Base-by-base conservation (phyloP, 2,329 filamentous ascomycete genomes). In the Blastomyces silverae region DNA sequence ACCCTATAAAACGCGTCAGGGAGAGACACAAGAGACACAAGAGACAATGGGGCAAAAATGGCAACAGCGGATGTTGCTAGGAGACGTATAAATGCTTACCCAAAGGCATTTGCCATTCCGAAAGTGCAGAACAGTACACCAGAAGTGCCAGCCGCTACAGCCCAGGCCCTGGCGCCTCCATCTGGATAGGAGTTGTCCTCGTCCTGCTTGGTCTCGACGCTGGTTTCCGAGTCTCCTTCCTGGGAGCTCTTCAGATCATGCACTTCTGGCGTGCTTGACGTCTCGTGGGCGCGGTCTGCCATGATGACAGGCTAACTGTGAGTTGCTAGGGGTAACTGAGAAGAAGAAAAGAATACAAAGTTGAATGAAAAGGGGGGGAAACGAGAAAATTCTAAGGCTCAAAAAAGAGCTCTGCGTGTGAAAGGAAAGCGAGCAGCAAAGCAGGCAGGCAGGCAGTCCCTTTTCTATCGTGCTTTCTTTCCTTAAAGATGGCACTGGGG, bases 1-100 rank as follows among this genome's bases (percentile, higher is more conserved):
- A 80, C 78, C 60, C 82, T 56, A 82, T 72, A 80, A 84, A 10
- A 76, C 79, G 64, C 81, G 37, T 50, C 59, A 42, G 42, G 20
- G 15, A 22, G n/a, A 13, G n/a, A 37, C 28, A n/a, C 28, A 3
- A 37, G 31, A 34, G 31, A 34, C 22, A 20, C 17, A 22, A 52
- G 46, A 50, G 8, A n/a, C 15, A 11, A 52, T 52, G 3, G n/a
- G 22, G 1, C 48, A 52, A 56, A 15, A 28, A 28, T 5, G 7
- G 11, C 50, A 15, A 11, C 22, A 37, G 3, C 2, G 7, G 15
- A 8, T 1, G 28, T 56, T 56, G 53, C 31, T 44, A 58, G 34
- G 56, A 44, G n/a, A 58, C 56, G 13, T 37, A 42, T 10, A 44
- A 55, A 42, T 13, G 52, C 68, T 22, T 67, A 72, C 71, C 66